Conservation (phyloP, 1,139 yeast genomes). For the Spathaspora sp. region DNA sequence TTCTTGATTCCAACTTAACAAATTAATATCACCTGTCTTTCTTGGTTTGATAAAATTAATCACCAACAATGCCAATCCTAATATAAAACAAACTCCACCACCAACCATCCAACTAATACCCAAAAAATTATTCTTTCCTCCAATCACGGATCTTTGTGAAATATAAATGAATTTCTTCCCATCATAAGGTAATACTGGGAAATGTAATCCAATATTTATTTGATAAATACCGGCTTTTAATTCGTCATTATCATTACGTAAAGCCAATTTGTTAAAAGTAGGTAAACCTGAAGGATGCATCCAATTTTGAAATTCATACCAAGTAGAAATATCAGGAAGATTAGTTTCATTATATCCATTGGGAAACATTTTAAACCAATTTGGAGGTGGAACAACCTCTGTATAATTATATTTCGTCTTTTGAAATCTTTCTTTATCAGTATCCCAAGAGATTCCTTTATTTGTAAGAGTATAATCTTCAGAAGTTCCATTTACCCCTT, state of each 20-base stretch:
- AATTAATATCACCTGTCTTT: conserved; percentile 69
- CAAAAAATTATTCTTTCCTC: conserved; percentile 85
- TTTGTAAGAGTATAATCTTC: conserved; percentile 51
- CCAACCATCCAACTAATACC: conserved; percentile 91
- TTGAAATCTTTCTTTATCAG: conserved; percentile 59
- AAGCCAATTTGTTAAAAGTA: conserved; percentile 76
- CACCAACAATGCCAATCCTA: conserved; percentile 58
- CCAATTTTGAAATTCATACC: conserved; percentile 91
- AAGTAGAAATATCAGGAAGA: conserved; percentile 56
- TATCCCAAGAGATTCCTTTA: conserved; percentile 64
- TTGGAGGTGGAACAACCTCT: conserved; percentile 78
- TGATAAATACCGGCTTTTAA: conserved; percentile 70
- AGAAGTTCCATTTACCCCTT: conserved; percentile 36
- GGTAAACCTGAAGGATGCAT: conserved; percentile 94
- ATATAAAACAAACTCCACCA: conserved; percentile 78
- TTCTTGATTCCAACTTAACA: conserved; percentile 72
- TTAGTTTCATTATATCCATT: conserved; percentile 68
- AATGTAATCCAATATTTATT: conserved; percentile 74
- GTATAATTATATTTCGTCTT: conserved; percentile 55
- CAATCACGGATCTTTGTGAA: conserved; percentile 82
- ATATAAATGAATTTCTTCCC: conserved; percentile 82
- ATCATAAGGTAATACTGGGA: conserved; percentile 80
- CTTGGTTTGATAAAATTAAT: conserved; percentile 69
- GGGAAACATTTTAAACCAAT: conserved; percentile 67
- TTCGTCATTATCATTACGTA: conserved; percentile 69